Conservation (phyloP, 257 asterid species). For the Jasminum sambac region DNA sequence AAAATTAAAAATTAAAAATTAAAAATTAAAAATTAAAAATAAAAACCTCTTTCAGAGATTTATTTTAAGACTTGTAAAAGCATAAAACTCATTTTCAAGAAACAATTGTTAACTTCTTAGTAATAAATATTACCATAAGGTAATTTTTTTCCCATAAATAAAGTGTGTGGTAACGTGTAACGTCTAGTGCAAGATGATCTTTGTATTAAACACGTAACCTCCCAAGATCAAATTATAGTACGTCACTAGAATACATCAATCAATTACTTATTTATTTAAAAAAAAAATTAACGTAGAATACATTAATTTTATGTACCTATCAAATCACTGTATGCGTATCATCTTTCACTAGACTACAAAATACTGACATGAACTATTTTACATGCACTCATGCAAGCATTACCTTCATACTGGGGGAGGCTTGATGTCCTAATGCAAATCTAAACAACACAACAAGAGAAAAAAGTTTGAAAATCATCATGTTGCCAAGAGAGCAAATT, state of each 20-base stretch:
- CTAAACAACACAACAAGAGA: constrained; percentile 25
- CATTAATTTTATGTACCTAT: background rate
- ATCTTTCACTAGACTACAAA: background rate
- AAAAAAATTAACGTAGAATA: too few relatives aligned
- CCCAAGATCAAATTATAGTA: background rate
- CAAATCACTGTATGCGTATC: background rate
- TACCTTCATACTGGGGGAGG: constrained; percentile 40
- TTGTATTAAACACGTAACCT: background rate
- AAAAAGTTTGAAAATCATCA: constrained; percentile 29
- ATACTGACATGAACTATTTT: background rate
- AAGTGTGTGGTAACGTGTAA: too few relatives aligned
- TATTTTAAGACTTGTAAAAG: too few relatives aligned
- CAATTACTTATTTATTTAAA: too few relatives aligned
- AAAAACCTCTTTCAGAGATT: too few relatives aligned
- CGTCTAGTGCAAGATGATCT: background rate
- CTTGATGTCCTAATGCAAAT: constrained; percentile 33
- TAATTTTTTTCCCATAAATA: too few relatives aligned
- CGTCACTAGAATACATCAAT: too few relatives aligned
- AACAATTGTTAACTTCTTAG: too few relatives aligned
- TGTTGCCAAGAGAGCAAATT: constrained; percentile 13
- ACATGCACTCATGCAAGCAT: background rate
- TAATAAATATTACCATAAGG: too few relatives aligned
- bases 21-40: too few relatives aligned
- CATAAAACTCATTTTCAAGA: too few relatives aligned
- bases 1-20: too few relatives aligned